Evolutionary conservation across 2,329 filamentous ascomycete species (phyloP).

Genomic region (Cercospora sp.): DNA sequence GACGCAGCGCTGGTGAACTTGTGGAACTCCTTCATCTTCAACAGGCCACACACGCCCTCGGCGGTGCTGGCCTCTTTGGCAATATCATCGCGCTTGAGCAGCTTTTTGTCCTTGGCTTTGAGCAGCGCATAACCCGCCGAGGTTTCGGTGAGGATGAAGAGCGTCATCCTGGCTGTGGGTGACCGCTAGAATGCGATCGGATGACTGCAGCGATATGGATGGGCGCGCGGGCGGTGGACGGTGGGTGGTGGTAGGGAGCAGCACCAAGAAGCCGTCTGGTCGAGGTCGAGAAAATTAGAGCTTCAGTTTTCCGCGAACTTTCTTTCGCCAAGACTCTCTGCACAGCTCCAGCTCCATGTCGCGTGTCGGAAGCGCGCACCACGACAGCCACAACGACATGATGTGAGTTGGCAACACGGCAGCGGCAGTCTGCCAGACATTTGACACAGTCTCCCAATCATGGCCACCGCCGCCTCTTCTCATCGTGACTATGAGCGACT

Average conservation of each 20-base stretch:
- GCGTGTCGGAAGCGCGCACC: not conserved
- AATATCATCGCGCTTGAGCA: conserved; percentile 83
- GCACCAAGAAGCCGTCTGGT: not conserved
- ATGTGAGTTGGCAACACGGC: conserved; percentile 8
- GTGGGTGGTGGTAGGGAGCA: not conserved
- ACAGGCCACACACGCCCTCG: conserved; percentile 82
- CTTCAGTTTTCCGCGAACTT: conserved; percentile 7
- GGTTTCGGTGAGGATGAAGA: conserved; percentile 89
- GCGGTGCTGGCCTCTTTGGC: conserved; percentile 72
- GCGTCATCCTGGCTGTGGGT: conserved; percentile 43
- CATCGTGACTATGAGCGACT: conserved; percentile 15
- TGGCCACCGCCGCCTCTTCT: conserved; percentile 25
- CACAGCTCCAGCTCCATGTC: not conserved
- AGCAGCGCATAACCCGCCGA: conserved; percentile 96
- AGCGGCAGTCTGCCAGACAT: conserved; percentile 7
- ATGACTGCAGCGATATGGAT: conserved; percentile 15
- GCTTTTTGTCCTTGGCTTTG: conserved; percentile 98
- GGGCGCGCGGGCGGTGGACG: conserved; percentile 4
- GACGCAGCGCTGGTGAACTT: conserved; percentile 94
- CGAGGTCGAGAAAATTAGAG: conserved; percentile 8
- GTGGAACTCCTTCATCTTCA: conserved; percentile 95
- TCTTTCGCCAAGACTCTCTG: conserved; percentile 9
- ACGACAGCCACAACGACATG: not conserved
- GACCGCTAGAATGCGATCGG: conserved; percentile 24
- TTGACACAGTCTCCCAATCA: conserved; percentile 7